phyloP scores from a whole-genome alignment of 1,284 basidiomycete species.

The Quambalaria eucalypti region DNA sequence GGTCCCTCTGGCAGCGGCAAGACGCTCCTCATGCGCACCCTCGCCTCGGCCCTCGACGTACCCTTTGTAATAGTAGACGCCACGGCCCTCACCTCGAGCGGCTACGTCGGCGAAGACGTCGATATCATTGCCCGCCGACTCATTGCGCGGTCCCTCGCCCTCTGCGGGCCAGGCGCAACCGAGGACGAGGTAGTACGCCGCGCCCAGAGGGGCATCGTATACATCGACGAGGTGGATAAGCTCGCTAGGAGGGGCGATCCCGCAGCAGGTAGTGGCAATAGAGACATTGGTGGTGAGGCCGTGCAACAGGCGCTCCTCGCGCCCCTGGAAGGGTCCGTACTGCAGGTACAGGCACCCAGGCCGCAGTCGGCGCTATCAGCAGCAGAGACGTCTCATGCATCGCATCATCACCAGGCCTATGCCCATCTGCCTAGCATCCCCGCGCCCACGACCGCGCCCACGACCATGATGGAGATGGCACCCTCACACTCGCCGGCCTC shows the following conservation, averaged over 20 bases:
- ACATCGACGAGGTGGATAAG: constrained; percentile 94
- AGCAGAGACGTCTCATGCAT: too few relatives aligned
- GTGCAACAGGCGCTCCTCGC: constrained; percentile 84
- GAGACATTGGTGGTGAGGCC: constrained; percentile 90
- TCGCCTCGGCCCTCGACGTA: constrained; percentile 24
- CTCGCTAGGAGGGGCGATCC: constrained; percentile 52
- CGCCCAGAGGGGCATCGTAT: constrained; percentile 58
- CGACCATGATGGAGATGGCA: background rate
- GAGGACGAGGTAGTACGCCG: background rate
- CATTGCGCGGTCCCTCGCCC: background rate
- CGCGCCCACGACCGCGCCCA: too few relatives aligned
- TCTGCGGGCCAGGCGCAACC: background rate
- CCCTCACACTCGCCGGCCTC: background rate
- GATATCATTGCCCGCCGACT: constrained; percentile 11
- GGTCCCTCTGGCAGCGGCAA: constrained; percentile 20
- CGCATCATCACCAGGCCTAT: too few relatives aligned
- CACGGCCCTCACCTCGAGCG: constrained; percentile 29
- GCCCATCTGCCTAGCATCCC: too few relatives aligned
- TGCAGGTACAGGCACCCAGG: background rate
- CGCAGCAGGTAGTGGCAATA: constrained; percentile 51
- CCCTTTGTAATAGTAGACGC: constrained; percentile 32
- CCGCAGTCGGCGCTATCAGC: too few relatives aligned
- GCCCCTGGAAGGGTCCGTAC: constrained; percentile 79
- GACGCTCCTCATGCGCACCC: constrained; percentile 23
- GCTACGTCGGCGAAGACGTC: constrained; percentile 35